A percentile compares a stretch with the other conserved stretches of the same genome.
Evolutionary conservation across 495 filamentous ascomycete species (phyloP).

Genomic region (Xylaria longipes): DNA sequence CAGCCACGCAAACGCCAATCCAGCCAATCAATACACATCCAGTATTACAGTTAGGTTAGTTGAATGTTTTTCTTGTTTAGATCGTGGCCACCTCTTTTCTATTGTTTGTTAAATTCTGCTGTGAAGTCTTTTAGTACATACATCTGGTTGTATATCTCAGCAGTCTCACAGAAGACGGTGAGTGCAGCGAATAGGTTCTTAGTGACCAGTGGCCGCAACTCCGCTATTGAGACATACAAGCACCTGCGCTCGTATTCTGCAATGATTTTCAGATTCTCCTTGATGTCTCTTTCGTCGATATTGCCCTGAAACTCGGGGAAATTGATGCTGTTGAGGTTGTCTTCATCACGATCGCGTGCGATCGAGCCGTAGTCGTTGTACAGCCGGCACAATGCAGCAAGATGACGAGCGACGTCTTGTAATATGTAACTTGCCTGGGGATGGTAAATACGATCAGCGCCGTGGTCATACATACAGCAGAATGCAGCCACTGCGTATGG

Average conservation of each 20-base stretch:
- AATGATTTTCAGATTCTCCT: neutral
- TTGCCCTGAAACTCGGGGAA: neutral
- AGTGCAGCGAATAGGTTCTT: neutral
- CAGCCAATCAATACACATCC: no score
- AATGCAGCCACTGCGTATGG: neutral
- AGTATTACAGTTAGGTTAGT: no score
- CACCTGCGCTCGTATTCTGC: neutral
- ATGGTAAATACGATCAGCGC: neutral
- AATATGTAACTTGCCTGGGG: neutral
- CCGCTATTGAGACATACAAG: neutral
- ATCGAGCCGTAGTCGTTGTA: neutral
- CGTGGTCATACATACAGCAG: neutral
- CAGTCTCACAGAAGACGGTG: neutral
- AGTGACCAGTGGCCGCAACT: neutral
- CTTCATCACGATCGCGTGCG: neutral
- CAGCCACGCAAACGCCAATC: no score
- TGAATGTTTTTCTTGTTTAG: neutral
- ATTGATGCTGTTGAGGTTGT: neutral
- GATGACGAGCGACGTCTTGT: neutral
- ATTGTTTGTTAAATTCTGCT: neutral
- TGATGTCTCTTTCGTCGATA: neutral
- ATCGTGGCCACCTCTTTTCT: neutral
- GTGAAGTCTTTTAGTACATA: neutral
- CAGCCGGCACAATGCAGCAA: neutral
- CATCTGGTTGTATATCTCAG: neutral